A percentile compares a stretch with the other conserved stretches of the same genome.
phyloP scores from a whole-genome alignment of 257 asterid genomes.

The Solanum okadae region DNA sequence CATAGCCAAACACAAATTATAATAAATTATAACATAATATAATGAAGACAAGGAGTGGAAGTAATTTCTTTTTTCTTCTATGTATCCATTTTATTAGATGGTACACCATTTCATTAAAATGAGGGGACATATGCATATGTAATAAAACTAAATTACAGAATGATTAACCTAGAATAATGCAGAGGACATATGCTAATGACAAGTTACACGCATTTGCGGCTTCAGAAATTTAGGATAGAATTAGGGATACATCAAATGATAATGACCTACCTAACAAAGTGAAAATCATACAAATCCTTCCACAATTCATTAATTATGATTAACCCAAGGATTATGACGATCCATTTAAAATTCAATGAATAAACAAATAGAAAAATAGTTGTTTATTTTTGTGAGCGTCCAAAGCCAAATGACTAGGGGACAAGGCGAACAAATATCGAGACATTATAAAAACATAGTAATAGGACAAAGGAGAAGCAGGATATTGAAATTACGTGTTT shows the following conservation, averaged over 20 bases:
- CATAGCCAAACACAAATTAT: not conserved
- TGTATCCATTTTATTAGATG: not conserved
- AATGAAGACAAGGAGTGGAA: too few species aligned
- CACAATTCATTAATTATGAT: not conserved
- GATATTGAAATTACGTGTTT: conserved; percentile 3
- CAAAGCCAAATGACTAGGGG: not conserved
- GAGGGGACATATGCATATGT: not conserved
- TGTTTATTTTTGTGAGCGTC: not conserved
- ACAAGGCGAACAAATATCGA: not conserved
- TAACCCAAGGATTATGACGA: not conserved
- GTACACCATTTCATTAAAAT: not conserved
- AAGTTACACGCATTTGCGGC: not conserved
- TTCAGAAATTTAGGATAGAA: not conserved
- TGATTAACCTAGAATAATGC: not conserved
- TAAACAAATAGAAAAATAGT: not conserved
- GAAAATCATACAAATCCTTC: not conserved
- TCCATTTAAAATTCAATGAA: not conserved
- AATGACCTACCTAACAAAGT: not conserved
- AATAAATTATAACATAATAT: not conserved
- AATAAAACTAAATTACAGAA: not conserved
- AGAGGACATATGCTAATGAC: not conserved
- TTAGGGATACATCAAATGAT: not conserved
- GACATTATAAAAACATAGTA: not conserved
- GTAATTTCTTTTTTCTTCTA: not conserved
- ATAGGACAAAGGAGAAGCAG: not conserved